A percentile compares a stretch with the other conserved stretches of the same genome.
phyloP scores from a whole-genome alignment of 2,329 filamentous ascomycete species.

The Aspergillus versicolor region DNA sequence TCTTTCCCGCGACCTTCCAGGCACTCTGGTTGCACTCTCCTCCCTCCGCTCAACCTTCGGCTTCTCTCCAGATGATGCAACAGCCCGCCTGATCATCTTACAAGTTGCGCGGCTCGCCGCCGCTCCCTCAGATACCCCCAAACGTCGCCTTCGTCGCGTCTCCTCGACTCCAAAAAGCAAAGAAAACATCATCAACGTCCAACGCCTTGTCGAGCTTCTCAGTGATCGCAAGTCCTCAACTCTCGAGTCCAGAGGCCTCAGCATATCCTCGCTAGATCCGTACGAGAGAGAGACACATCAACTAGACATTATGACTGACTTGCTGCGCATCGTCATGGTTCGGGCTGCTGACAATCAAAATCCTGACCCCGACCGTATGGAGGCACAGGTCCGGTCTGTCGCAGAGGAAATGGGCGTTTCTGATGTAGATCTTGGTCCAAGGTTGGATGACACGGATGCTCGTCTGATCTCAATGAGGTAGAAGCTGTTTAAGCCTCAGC shows the following conservation, averaged over 20 bases:
- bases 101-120: conserved; percentile 48
- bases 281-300: conserved; percentile 40
- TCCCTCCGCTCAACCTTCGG: conserved; percentile 46
- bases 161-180: conserved; percentile 43
- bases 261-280: conserved; percentile 36
- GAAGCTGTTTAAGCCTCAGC: background rate
- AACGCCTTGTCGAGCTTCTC: conserved; percentile 46
- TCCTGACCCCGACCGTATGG: conserved; percentile 27
- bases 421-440: conserved; percentile 32
- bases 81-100: conserved; percentile 49
- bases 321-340: conserved; percentile 42
- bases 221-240: conserved; percentile 36
- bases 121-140: conserved; percentile 32
- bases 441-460: conserved; percentile 28
- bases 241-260: conserved; percentile 32
- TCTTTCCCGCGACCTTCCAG: conserved; percentile 48
- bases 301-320: conserved; percentile 43
- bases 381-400: conserved; percentile 32
- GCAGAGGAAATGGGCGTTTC: conserved; percentile 39
- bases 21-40: conserved; percentile 51
- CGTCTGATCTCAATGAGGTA: background rate
- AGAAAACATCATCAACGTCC: conserved; percentile 46
- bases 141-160: conserved; percentile 41
- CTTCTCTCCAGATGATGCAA: conserved; percentile 47
- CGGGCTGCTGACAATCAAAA: conserved; percentile 22